Evolutionary conservation across 2,329 filamentous ascomycete species (phyloP), one percentile per base, ranked within the genome.

Genomic region (Lasiodiplodia gonubiensis): DNA sequence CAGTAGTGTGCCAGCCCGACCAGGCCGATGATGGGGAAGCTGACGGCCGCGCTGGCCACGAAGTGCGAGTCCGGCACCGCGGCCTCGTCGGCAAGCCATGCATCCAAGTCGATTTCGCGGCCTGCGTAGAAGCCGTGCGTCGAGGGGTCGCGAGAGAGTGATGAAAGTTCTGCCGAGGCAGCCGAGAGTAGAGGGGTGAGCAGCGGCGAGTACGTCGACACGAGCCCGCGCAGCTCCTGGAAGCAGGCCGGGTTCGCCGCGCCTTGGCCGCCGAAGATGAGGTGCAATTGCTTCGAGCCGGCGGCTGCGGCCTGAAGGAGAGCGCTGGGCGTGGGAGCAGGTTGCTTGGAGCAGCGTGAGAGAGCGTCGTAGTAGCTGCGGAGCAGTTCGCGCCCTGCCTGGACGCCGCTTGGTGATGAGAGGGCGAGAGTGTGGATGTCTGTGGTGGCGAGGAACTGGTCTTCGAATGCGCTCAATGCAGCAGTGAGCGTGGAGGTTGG

Each of bases 1-100:
- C 65, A 67, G 66, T 69, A 70, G 11, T 71, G 74, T 25, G 75
- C 70, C 25, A 81, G 72, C 54, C 77, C 74, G 11, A 79, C 60
- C 14, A 80, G 69, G 0, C 78, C 79, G 23, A 80, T 80, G 7
- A 81, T 57, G 1, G 80, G 79, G 52, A 80, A 76, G 70, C 79
- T 81, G 21, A 81, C 73, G 4, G 79, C 10, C 2, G 42, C 59
- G 27, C 27, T 25, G 12, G n/a, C 42, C 1, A 63, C n/a, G 12
- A 35, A 63, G 1, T 16, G 4, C 1, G 18, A 0, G 6, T 35
- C 25, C 2, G 42, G 59, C 5, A 25, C 30, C 6, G 10, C 1
- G 4, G 33, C 8, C 4, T 42, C 42, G 23, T 63, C 12, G 14
- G 8, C 12, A 2, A 63, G 59, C 59, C 59, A 63, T 6, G 16